These are phyloP conservation scores for Neonectria punicea DNA, from an alignment of 2,329 filamentous ascomycete genomes.

Conservation along the genomic window DNA sequence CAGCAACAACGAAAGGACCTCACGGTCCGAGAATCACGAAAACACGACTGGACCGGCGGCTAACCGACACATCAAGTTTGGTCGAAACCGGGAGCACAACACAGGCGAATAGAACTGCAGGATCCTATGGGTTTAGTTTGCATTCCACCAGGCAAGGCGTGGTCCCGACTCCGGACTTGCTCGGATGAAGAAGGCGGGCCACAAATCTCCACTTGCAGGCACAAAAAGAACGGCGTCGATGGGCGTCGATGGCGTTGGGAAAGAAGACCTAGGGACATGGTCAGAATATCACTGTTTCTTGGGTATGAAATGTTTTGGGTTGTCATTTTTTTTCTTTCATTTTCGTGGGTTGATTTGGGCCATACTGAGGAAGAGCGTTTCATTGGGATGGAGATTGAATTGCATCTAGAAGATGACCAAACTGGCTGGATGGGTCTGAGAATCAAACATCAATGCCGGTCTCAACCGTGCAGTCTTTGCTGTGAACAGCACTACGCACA, in stretches of 20 bases:
- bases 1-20: slow-evolving; percentile 30
- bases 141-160: not conserved
- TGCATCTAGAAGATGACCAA: not conserved
- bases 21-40: slow-evolving; percentile 34
- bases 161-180: not conserved
- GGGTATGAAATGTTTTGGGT: not conserved
- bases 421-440: not conserved
- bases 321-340: slow-evolving; percentile 9
- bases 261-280: slow-evolving; percentile 29
- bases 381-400: not conserved
- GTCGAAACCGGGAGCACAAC: slow-evolving; percentile 1
- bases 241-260: slow-evolving; percentile 30
- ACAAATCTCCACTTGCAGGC: slow-evolving; percentile 26
- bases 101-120: slow-evolving; percentile 11
- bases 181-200: not conserved
- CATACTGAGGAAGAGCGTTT: not conserved
- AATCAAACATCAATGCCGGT: not conserved
- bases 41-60: slow-evolving; percentile 17
- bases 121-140: slow-evolving; percentile 3
- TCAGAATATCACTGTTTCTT: slow-evolving; percentile 16
- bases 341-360: not conserved
- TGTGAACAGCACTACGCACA: not conserved
- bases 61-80: slow-evolving; percentile 10
- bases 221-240: slow-evolving; percentile 32
- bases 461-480: not conserved